Percentiles rank a stretch among this genome's conserved stretches.
phyloP scores from a whole-genome alignment of 1,139 yeast species.

The Fermentozyma sake region DNA sequence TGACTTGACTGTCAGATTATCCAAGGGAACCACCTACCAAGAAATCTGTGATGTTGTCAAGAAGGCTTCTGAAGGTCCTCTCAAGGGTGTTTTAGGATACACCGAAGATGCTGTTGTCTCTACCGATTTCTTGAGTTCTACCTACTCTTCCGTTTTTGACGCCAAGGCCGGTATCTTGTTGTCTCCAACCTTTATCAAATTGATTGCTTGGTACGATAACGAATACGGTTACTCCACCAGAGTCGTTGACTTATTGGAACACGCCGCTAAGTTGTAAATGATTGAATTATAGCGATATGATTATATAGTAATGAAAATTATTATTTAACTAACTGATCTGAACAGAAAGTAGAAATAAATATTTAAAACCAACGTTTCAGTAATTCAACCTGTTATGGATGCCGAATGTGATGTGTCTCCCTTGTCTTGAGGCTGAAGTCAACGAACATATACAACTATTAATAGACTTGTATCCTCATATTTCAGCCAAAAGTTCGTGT shows the following conservation, averaged over 20 bases:
- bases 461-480: too few relatives aligned
- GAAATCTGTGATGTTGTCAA: constrained; percentile 17
- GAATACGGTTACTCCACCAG: constrained; percentile 22
- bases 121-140: constrained; percentile 17
- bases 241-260: constrained; percentile 20
- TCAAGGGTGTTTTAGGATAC: constrained; percentile 18
- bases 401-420: too few relatives aligned
- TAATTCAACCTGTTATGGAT: too few relatives aligned
- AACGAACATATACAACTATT: too few relatives aligned
- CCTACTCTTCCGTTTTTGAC: constrained; percentile 18
- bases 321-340: too few relatives aligned
- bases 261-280: constrained; percentile 8
- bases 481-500: too few relatives aligned
- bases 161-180: constrained; percentile 21
- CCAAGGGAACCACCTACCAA: constrained; percentile 16
- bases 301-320: too few relatives aligned
- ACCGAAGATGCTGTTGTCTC: constrained; percentile 20
- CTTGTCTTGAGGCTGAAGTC: too few relatives aligned
- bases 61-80: constrained; percentile 16
- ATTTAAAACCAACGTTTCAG: too few relatives aligned
- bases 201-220: constrained; percentile 21
- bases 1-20: constrained; percentile 20
- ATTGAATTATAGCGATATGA: too few relatives aligned
- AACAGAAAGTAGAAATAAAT: too few relatives aligned
- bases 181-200: constrained; percentile 20